Base-by-base conservation (phyloP, 352 stramenopile genomes). In the Phytopythium sindhum region DNA sequence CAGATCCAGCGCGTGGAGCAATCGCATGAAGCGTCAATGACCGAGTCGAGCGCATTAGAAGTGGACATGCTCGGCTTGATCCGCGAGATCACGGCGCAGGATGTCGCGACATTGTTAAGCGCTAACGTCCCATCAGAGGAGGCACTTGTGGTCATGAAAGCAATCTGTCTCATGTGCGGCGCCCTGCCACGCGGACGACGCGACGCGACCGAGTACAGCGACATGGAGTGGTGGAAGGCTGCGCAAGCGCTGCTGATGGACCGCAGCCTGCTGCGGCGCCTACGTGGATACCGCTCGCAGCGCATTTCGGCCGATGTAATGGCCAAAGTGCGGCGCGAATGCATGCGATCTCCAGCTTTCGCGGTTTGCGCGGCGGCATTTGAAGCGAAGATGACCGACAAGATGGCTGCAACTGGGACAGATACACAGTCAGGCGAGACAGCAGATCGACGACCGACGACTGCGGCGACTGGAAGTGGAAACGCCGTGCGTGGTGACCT, bases 241-340 rank as follows among this genome's bases (percentile, higher is more conserved):
- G 77, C 78, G 15, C 86, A 94, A 57, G 84, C 86, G 12, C 52
- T 94, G 61, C 69, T 94, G 19, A 94, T 94, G 84, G 84, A 94
- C 63, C 78, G 86, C 26, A 80, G 71, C 44, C 59, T 94, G 11
- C 52, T 94, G 21, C 78, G 82, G 41, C 74, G 78, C 9, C 58
- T 94, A 35, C 68, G 85, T 6, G 65, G 75, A 0, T 90, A 90
- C 58, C 69, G 75, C 0, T 73, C 88, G 23, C 78, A 84, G 23
- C 53, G 45, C 1, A 64, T 92, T 28, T 73, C 79, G 0, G 65
- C 84, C 1, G 84, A 94, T 10, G 75, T 94, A 15, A 91, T 92
- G 73, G 70, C 80, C 0, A 94, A 94, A 69, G 81, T 90, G 23
- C 74, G 86, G 15, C 78, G 86, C 14, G 86, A 94, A 62, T 92